These are phyloP conservation scores for Helotiales sp. DNA, from an alignment of 2,329 filamentous ascomycete species.

Conservation along the genomic window DNA sequence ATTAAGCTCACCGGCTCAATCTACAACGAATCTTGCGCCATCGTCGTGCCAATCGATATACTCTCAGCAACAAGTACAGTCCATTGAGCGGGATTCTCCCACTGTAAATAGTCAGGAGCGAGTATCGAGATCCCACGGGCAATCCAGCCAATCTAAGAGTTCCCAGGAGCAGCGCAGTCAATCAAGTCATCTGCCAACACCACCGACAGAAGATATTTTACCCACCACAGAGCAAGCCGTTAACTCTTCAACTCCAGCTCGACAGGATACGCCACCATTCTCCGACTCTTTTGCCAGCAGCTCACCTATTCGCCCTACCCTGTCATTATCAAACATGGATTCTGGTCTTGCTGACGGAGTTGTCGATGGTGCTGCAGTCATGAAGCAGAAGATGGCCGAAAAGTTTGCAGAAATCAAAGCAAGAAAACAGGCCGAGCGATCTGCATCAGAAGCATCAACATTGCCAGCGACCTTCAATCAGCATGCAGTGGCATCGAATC, in stretches of 20 bases:
- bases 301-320: neutral
- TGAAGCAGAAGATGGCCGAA: neutral
- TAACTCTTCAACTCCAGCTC: neutral
- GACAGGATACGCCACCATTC: neutral
- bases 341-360: neutral
- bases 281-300: neutral
- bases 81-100: neutral
- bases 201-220: conserved; percentile 6
- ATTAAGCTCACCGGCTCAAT: too few relatives aligned
- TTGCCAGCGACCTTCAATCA: neutral
- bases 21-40: neutral
- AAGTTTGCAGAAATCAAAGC: neutral
- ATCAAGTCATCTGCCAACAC: conserved; percentile 10
- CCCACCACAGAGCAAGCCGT: conserved; percentile 15
- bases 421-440: neutral
- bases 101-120: neutral
- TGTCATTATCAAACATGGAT: neutral
- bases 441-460: neutral
- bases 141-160: neutral
- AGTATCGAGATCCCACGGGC: neutral
- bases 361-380: neutral
- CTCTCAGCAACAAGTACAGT: neutral
- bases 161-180: conserved; percentile 1
- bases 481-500: neutral
- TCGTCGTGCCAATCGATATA: neutral